Base-by-base conservation (phyloP, 768 basidiomycete species). In the Pluteus cervinus region DNA sequence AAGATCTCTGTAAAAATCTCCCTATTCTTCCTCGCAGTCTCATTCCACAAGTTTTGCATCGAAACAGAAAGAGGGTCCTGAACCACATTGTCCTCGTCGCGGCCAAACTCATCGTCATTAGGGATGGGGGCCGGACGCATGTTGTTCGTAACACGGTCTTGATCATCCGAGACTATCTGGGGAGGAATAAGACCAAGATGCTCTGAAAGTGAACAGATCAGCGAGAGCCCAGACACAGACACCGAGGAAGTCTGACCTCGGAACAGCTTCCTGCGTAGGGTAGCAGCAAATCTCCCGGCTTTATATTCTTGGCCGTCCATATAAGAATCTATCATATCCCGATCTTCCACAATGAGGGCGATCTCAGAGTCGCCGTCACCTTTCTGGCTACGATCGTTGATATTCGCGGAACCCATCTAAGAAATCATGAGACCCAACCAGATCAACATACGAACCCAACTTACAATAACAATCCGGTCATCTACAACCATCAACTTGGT, bases 341-440 rank as follows among this genome's bases (percentile, higher is more conserved):
- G 62, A 50, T 99, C 94, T 58, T 98, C 93, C 21, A 96, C 82
- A 14, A 97, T 79, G 6, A 96, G 61, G 5, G 86, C 88, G 45
- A 97, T 94, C 62, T 98, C 96, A 1, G 90, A 94, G 58, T 94
- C 91, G 23, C 89, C 90, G 46, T 94, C 85, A 17, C 93, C 93
- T 79, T 74, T 82, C 60, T 89, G 87, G 37, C 79, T 83, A 10
- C 89, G 79, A 50, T 93, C 90, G 43, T 93, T 93, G 47, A 93
- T 54, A 56, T 97, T 98, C 11, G 94, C 92, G 28, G 87, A 91
- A 23, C 94, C 93, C 72, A 92, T 86, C 86, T 89, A 35, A 22
- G n/a, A 15, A 34, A 34, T 24, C 20, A 35, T 17, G 21, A 21
- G 38, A 25, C 20, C 7, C 18, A 25, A 22, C 15, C 10, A 23